Evolutionary conservation across 1,139 yeast species (phyloP), one percentile per base, ranked within the genome.

Genomic region (Protomyces arabidopsidicola): DNA sequence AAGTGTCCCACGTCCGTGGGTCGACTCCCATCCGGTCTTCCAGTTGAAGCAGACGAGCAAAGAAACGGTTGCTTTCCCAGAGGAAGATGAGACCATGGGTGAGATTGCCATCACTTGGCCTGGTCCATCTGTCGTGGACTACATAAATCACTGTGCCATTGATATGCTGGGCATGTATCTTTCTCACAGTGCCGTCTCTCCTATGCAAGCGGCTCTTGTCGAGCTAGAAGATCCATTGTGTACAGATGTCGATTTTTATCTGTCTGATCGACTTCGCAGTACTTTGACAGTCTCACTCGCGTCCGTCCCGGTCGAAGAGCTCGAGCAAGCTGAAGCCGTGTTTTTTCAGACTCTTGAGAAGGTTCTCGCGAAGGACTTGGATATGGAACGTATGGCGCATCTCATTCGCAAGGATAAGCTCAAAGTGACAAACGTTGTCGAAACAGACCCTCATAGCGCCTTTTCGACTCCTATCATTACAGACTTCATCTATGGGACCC

Each of bases 191-290:
- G 80, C 96, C 12, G 81, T 87, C 70, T 82, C 96, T 2, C 76
- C 87, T 8, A 80, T 89, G 68, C 83, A 84, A 67, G 84, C 83
- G 71, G 76, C 82, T 64, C 79, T 93, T 69, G 88, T 91, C 18
- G 98, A 93, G 71, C 81, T 88, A 62, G 90, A 85, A 51, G 84
- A 87, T 60, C 97, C 98, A 0, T 76, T 84, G 65, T 95, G 97
- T 2, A 86, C 91, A 12, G 42, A 82, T 38, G 82, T 69, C 74
- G 90, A 65, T 79, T 80, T 53, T 74, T 88, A 35, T 64, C 63
- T 34, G 34, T 62, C 60, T 18, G 64, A 60, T 22, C 48, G 60
- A 9, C 38, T 55, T 6, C 59, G 51, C 31, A 53, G 60, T 45
- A 58, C 57, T 14, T 35, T 67, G 22, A 36, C 62, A n/a, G 50